A percentile compares a stretch with the other conserved stretches of the same genome.
Conservation (phyloP, 177 flowering plant genomes). For the Vitis hybrid region DNA sequence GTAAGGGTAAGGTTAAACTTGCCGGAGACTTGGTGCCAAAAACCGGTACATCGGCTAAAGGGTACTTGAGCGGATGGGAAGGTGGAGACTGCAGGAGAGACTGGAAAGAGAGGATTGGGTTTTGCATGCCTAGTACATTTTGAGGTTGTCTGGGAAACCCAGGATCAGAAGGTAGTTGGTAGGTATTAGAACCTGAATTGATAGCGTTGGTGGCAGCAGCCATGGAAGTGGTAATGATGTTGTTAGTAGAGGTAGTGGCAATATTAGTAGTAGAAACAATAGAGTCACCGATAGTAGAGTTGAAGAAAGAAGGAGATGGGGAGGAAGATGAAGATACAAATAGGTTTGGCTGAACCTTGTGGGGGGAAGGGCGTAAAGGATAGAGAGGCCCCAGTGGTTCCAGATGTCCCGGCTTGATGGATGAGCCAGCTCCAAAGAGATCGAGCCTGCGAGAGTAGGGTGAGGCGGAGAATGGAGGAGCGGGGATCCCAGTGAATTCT, state of each 20-base stretch:
- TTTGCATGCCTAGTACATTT: slow-evolving; percentile 31
- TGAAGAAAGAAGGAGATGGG: slow-evolving; percentile 12
- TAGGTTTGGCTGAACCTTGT: slow-evolving; percentile 32
- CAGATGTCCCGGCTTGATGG: slow-evolving; percentile 24
- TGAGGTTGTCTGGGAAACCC: slow-evolving; percentile 20
- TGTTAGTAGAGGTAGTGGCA: slow-evolving; percentile 1
- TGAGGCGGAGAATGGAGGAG: slow-evolving; percentile 67
- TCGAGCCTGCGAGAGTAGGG: slow-evolving; percentile 57
- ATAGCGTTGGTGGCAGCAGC: slow-evolving; percentile 7
- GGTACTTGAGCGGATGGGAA: not conserved
- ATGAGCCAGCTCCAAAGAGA: slow-evolving; percentile 44
- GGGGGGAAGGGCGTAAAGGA: slow-evolving; percentile 57
- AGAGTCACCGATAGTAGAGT: slow-evolving; percentile 14
- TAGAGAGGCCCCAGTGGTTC: slow-evolving; percentile 30
- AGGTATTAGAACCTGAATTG: slow-evolving; percentile 13
- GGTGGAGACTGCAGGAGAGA: slow-evolving; percentile 21
- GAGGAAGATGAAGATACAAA: slow-evolving; percentile 19
- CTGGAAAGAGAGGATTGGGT: slow-evolving; percentile 40
- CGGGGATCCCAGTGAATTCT: slow-evolving; percentile 87
- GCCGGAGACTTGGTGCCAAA: slow-evolving; percentile 10
- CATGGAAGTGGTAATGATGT: slow-evolving; percentile 6
- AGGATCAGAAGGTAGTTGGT: slow-evolving; percentile 28
- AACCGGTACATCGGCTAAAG: not conserved
- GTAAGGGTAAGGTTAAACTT: not conserved
- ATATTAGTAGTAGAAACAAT: slow-evolving; percentile 2